Percentiles rank a stretch among this genome's conserved stretches.
Conservation (phyloP, 805 yeast species). For the Lipomyces yamadae region DNA sequence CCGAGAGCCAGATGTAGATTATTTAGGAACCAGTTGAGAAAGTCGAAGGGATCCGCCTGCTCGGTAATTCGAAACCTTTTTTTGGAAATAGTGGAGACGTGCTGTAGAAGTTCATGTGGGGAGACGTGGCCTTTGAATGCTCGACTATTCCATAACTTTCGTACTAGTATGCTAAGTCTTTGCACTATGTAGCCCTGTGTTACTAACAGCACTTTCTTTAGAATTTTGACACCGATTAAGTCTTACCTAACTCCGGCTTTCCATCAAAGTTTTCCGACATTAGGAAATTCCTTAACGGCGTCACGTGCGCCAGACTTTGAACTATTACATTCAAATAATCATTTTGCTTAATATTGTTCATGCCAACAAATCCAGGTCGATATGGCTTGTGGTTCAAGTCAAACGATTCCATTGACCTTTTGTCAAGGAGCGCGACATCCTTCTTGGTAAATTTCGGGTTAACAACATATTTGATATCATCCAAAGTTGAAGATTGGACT, state of each 20-base stretch:
- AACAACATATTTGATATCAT: slow-evolving; percentile 58
- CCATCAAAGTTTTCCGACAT: slow-evolving; percentile 43
- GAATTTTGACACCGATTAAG: background rate
- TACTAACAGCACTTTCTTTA: background rate
- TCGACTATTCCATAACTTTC: slow-evolving; percentile 67
- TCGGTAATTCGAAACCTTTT: slow-evolving; percentile 50
- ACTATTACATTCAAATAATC: slow-evolving; percentile 64
- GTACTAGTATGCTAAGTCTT: slow-evolving; percentile 53
- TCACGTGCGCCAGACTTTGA: slow-evolving; percentile 60
- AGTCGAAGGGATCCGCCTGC: slow-evolving; percentile 59
- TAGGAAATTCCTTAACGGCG: slow-evolving; percentile 55
- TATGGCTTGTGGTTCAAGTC: slow-evolving; percentile 58
- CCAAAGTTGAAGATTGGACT: slow-evolving; percentile 49
- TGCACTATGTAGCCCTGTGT: slow-evolving; percentile 36
- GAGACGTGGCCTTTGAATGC: slow-evolving; percentile 67
- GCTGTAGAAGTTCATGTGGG: slow-evolving; percentile 66
- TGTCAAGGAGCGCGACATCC: slow-evolving; percentile 48
- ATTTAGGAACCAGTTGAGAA: slow-evolving; percentile 66
- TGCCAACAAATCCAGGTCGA: slow-evolving; percentile 67
- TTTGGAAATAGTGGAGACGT: slow-evolving; percentile 52
- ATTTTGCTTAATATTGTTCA: slow-evolving; percentile 58
- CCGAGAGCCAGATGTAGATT: slow-evolving; percentile 47
- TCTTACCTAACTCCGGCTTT: slow-evolving; percentile 44
- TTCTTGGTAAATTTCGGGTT: slow-evolving; percentile 55
- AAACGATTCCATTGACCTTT: slow-evolving; percentile 37